Base-by-base conservation (phyloP, 1,139 yeast species). In the Keqinozyma sinolaborantium region DNA sequence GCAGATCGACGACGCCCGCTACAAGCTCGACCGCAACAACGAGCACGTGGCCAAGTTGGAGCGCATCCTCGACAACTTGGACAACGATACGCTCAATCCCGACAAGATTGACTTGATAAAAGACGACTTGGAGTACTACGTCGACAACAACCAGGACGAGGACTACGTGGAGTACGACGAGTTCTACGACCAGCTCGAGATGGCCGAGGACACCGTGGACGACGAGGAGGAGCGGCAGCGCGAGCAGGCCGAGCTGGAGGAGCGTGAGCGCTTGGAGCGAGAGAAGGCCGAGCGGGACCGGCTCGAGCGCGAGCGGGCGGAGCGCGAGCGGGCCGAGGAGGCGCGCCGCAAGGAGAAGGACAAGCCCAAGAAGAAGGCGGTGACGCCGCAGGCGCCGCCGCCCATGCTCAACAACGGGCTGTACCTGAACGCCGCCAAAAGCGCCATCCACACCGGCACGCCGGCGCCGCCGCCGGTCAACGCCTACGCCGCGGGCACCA, bases 161-260 rank as follows among this genome's bases (percentile, higher is more conserved):
- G 96, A 90, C 50, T 94, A 88, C 56, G 85, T 92, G 15, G 97
- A 92, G 51, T 95, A 92, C 56, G 97, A 92, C 48, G 92, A 88
- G 23, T 79, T 92, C 42, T 92, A 92, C 54, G 97, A 92, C 45
- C 88, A 80, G 36, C 72, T 92, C 43, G 92, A 85, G 33, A 72
- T 87, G 31, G 87, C 78, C 34, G 87, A 81, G 28, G 77, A 50
- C 21, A 44, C 63, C 47, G 68, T 67, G 36, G 63, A 61, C 42
- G 64, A 64, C 19, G 62, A 57, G 9, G 67, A 53, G 24, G 58
- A 50, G 12, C 58, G 51, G 14, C 53, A 45, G 14, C 41, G 34
- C 16, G 45, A 39, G 20, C 37, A 30, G n/a, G 23, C 16, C 11
- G 32, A 30, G 12, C 34, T 30, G 12, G 36, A 36, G 14, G 31